phyloP scores from a whole-genome alignment of 106 monocot species.

The Vanilla planifolia region DNA sequence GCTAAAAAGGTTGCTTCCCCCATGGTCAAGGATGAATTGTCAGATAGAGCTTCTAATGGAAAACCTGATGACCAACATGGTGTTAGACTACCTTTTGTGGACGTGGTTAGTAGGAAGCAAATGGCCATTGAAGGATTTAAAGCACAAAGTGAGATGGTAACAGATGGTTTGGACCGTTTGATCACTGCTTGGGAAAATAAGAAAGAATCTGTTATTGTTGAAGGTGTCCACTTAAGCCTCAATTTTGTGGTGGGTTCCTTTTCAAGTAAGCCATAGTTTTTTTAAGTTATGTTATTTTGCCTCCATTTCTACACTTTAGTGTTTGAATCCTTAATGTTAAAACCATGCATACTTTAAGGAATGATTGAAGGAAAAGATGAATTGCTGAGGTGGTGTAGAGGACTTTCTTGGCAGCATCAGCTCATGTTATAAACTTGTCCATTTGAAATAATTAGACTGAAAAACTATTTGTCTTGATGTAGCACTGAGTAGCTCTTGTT shows the following conservation, averaged over 20 bases:
- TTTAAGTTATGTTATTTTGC: no score
- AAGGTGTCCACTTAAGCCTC: constrained; percentile 94
- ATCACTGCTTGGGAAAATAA: constrained; percentile 94
- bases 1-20: constrained; percentile 49
- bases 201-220: constrained; percentile 87
- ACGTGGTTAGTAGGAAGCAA: constrained; percentile 53
- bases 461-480: no score
- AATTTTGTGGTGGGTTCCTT: constrained; percentile 82
- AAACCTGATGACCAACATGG: constrained; percentile 16
- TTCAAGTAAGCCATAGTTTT: not conserved
- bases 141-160: constrained; percentile 98
- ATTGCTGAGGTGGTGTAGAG: no score
- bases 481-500: no score
- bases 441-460: no score
- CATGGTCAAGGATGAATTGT: constrained; percentile 18
- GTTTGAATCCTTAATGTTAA: no score
- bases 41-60: constrained; percentile 17
- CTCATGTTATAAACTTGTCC: no score
- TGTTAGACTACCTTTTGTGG: constrained; percentile 21
- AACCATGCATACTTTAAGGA: no score
- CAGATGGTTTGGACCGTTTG: constrained; percentile 84
- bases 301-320: no score
- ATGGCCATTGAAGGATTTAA: constrained; percentile 85
- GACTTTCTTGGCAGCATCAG: no score
- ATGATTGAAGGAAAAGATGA: no score